These are phyloP conservation scores for Metschnikowia amazonensis DNA, from an alignment of 805 yeast species.

Conservation along the genomic window DNA sequence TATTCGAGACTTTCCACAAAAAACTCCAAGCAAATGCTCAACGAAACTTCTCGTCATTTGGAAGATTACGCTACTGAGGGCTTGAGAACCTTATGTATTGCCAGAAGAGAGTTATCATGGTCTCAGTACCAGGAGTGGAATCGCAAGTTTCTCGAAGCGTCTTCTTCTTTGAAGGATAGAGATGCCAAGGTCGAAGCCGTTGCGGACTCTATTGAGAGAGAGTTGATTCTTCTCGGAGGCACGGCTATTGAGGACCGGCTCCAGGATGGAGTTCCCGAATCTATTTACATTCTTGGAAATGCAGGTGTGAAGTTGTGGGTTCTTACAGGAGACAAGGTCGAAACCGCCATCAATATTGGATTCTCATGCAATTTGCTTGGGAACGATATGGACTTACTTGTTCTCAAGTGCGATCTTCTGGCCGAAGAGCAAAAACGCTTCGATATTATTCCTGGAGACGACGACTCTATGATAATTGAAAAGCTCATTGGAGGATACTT, in stretches of 20 bases:
- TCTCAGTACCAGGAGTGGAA: conserved; percentile 61
- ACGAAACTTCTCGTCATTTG: conserved; percentile 65
- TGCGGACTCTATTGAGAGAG: conserved; percentile 69
- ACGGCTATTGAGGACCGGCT: conserved; percentile 84
- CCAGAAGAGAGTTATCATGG: conserved; percentile 65
- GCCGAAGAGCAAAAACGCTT: conserved; percentile 24
- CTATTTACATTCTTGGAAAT: conserved; percentile 61
- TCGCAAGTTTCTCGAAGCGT: conserved; percentile 56
- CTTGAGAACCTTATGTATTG: conserved; percentile 75
- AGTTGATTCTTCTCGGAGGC: conserved; percentile 67
- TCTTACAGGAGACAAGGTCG: conserved; percentile 84
- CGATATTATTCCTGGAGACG: conserved; percentile 20
- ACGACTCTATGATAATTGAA: conserved; percentile 36
- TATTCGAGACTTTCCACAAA: conserved; percentile 57
- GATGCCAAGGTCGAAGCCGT: conserved; percentile 71
- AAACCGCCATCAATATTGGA: conserved; percentile 84
- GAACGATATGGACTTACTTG: conserved; percentile 70
- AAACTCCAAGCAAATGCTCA: conserved; percentile 47
- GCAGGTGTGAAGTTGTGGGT: conserved; percentile 89
- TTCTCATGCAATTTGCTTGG: conserved; percentile 77
- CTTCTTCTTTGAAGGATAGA: conserved; percentile 58
- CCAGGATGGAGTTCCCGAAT: conserved; percentile 84
- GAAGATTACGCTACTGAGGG: conserved; percentile 83
- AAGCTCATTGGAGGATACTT: conserved; percentile 51
- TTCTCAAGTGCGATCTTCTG: conserved; percentile 41